These are phyloP conservation scores for Chlamydomonas eustigma DNA, from an alignment of 139 green algal species.

Conservation along the genomic window DNA sequence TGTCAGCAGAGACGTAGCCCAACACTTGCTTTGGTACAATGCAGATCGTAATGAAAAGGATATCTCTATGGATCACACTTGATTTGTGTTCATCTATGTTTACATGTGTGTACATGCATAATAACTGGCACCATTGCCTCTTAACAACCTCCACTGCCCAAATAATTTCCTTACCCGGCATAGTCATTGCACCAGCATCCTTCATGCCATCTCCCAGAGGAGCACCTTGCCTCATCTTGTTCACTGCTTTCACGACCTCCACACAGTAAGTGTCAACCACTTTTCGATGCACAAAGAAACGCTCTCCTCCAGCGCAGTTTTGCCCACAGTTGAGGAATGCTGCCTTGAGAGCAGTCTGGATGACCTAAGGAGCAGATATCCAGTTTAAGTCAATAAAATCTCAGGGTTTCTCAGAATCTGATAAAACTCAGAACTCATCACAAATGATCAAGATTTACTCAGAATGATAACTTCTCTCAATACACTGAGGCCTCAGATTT, in stretches of 20 bases:
- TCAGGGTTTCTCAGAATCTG: no score
- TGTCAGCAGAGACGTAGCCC: no score
- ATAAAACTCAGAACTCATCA: no score
- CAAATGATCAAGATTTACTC: no score
- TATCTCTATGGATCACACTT: no score
- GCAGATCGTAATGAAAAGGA: no score
- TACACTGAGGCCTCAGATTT: not conserved
- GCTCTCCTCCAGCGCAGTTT: conserved; percentile 95
- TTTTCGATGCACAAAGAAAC: conserved; percentile 86
- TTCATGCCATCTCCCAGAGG: conserved; percentile 42
- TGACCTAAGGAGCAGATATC: conserved; percentile 46
- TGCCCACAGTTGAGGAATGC: conserved; percentile 91
- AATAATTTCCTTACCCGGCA: conserved; percentile 78
- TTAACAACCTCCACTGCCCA: no score
- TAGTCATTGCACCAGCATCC: conserved; percentile 92
- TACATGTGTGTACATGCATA: no score
- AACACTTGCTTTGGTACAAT: no score
- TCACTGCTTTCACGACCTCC: conserved; percentile 25
- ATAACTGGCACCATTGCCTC: no score
- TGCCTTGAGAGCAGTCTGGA: conserved; percentile 78
- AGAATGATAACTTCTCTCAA: no score
- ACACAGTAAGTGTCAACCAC: conserved; percentile 1
- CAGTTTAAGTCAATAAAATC: not conserved
- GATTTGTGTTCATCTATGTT: no score
- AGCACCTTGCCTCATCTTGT: conserved; percentile 43